These are phyloP conservation scores for Penicillium verhagenii DNA, from an alignment of 495 filamentous ascomycete genomes.

Conservation along the genomic window DNA sequence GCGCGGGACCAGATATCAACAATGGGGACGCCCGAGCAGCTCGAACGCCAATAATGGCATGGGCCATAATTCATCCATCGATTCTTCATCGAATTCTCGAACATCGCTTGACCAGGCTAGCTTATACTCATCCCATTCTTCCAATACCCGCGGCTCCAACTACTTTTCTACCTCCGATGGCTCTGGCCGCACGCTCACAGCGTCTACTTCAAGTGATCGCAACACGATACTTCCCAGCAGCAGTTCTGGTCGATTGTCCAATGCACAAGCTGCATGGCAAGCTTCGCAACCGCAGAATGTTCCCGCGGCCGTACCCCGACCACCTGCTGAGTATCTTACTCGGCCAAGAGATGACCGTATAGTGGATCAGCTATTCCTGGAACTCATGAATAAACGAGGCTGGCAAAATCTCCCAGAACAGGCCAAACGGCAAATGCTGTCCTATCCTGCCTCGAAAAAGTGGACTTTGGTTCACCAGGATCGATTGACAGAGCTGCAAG, in stretches of 20 bases:
- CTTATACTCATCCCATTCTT: constrained; percentile 59
- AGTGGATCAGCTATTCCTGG: constrained; percentile 89
- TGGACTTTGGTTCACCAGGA: constrained; percentile 98
- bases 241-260: constrained; percentile 34
- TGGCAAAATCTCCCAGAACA: constrained; percentile 97
- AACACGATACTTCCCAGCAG: constrained; percentile 27
- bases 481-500: constrained; percentile 86
- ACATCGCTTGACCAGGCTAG: constrained; percentile 69
- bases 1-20: constrained; percentile 65
- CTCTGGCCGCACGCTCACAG: constrained; percentile 59
- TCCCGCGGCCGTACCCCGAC: constrained; percentile 45
- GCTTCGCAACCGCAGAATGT: constrained; percentile 37
- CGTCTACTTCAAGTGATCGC: constrained; percentile 44
- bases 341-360: constrained; percentile 78
- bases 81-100: constrained; percentile 68
- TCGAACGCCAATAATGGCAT: constrained; percentile 53
- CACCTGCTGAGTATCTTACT: constrained; percentile 56
- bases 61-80: constrained; percentile 66
- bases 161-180: constrained; percentile 61
- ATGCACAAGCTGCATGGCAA: constrained; percentile 30
- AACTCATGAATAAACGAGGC: constrained; percentile 94
- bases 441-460: constrained; percentile 90
- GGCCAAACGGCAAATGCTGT: constrained; percentile 90
- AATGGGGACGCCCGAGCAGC: constrained; percentile 63
- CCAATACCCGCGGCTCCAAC: constrained; percentile 60